phyloP scores from a whole-genome alignment of 306 rosid genomes.

The Cucurbita maxima region DNA sequence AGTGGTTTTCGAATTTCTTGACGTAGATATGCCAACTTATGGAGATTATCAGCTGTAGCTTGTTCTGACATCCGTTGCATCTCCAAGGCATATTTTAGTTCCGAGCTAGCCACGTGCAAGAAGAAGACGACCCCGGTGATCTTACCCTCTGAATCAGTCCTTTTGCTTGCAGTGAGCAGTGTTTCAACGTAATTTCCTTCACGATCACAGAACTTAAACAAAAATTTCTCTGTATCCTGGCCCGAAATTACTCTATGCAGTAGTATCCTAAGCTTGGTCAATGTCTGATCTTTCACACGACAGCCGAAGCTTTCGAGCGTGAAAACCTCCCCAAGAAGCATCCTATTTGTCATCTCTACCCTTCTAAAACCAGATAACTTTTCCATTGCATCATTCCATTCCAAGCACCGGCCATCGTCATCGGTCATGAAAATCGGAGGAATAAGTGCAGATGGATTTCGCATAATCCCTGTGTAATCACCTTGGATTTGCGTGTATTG shows the following conservation, averaged over 20 bases:
- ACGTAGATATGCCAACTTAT: constrained; percentile 25
- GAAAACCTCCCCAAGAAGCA: constrained; percentile 31
- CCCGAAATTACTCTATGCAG: constrained; percentile 18
- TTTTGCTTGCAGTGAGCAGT: constrained; percentile 20
- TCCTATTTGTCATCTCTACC: constrained; percentile 21
- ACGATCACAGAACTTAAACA: constrained; percentile 20
- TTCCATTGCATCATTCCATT: constrained; percentile 36
- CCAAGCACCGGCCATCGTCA: constrained; percentile 23
- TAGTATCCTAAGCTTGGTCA: constrained; percentile 22
- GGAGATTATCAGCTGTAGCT: constrained; percentile 23
- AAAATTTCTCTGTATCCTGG: constrained; percentile 19
- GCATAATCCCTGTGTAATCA: constrained; percentile 29
- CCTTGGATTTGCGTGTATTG: constrained; percentile 29
- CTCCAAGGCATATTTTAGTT: constrained; percentile 27
- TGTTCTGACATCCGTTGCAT: constrained; percentile 25
- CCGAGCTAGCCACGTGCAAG: constrained; percentile 28
- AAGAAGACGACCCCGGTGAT: constrained; percentile 27
- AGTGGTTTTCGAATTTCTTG: constrained; percentile 22
- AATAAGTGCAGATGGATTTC: constrained; percentile 26
- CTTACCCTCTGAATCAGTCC: constrained; percentile 20
- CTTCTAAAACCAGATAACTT: constrained; percentile 25
- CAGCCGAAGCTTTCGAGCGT: constrained; percentile 19
- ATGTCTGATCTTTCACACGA: constrained; percentile 26
- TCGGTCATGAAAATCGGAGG: constrained; percentile 35
- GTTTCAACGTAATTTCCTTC: constrained; percentile 23